These are phyloP conservation scores for Ophiosphaerella korrae DNA, from an alignment of 2,329 filamentous ascomycete species.

Conservation along the genomic window DNA sequence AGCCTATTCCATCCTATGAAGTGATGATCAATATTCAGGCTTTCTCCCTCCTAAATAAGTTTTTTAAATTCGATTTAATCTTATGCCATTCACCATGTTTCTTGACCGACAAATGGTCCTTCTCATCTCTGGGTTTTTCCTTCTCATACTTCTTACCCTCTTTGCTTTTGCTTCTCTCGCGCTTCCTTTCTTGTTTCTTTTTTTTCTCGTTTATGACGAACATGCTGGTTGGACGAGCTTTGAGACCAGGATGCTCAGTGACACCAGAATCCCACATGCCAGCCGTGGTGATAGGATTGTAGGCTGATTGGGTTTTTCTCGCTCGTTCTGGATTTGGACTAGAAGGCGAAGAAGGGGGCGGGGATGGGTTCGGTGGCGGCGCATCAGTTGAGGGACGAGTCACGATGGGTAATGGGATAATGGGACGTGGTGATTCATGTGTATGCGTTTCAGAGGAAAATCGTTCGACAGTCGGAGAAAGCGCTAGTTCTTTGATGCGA, in stretches of 20 bases:
- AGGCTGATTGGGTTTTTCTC: conserved; percentile 37
- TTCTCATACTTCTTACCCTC: conserved; percentile 26
- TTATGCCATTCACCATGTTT: conserved; percentile 19
- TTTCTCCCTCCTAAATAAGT: conserved; percentile 16
- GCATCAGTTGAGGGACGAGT: conserved; percentile 17
- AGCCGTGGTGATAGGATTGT: conserved; percentile 40
- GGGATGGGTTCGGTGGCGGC: conserved; percentile 10
- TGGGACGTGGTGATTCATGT: conserved; percentile 1
- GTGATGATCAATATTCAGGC: not conserved
- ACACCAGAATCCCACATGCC: conserved; percentile 46
- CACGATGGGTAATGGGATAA: conserved; percentile 19
- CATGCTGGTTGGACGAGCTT: conserved; percentile 40
- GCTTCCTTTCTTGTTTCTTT: conserved; percentile 34
- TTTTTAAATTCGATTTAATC: conserved; percentile 17
- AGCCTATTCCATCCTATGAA: too few relatives aligned
- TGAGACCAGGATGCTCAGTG: conserved; percentile 31
- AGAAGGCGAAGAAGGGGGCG: conserved; percentile 20
- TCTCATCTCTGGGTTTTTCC: conserved; percentile 12
- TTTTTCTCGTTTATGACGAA: conserved; percentile 41
- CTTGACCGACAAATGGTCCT: conserved; percentile 7
- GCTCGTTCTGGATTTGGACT: conserved; percentile 21
- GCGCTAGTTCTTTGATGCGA: conserved; percentile 38
- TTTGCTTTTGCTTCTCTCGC: conserved; percentile 32
- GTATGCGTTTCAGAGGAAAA: conserved; percentile 4
- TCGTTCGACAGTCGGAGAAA: conserved; percentile 21